A percentile compares a stretch with the other conserved stretches of the same genome.
Conservation (phyloP, 2,329 filamentous ascomycete species). For the Scopulariopsis brevicaulis region DNA sequence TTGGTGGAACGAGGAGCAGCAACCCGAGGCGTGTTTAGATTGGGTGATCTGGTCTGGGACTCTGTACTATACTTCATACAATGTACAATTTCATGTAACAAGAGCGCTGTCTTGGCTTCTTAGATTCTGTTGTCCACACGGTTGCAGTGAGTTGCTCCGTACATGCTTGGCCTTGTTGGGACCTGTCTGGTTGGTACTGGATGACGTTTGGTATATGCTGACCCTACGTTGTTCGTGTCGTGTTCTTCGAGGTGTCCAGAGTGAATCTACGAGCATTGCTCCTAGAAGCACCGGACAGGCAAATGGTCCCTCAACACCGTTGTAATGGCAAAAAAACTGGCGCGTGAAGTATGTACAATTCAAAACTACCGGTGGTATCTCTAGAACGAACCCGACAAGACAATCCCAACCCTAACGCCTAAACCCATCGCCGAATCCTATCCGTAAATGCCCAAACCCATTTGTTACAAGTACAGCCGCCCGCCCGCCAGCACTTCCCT, state of each 20-base stretch:
- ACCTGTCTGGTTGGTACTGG: no score
- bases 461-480: neutral
- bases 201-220: no score
- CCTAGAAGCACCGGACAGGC: no score
- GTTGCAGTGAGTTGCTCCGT: neutral
- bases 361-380: neutral
- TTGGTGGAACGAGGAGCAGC: constrained; percentile 82
- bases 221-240: no score
- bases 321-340: neutral
- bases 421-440: neutral
- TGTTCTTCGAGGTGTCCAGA: no score
- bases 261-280: no score
- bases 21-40: constrained; percentile 61
- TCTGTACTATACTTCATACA: neutral
- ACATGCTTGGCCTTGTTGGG: no score
- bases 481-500: neutral
- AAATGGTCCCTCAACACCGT: neutral
- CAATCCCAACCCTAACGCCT: neutral
- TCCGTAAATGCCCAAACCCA: neutral
- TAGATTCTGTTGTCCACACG: neutral
- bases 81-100: neutral
- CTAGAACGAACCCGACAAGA: neutral
- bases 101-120: neutral
- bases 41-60: neutral
- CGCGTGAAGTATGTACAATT: neutral